phyloP scores from a whole-genome alignment of 2,329 filamentous ascomycete species.

The Fusarium papillatum region DNA sequence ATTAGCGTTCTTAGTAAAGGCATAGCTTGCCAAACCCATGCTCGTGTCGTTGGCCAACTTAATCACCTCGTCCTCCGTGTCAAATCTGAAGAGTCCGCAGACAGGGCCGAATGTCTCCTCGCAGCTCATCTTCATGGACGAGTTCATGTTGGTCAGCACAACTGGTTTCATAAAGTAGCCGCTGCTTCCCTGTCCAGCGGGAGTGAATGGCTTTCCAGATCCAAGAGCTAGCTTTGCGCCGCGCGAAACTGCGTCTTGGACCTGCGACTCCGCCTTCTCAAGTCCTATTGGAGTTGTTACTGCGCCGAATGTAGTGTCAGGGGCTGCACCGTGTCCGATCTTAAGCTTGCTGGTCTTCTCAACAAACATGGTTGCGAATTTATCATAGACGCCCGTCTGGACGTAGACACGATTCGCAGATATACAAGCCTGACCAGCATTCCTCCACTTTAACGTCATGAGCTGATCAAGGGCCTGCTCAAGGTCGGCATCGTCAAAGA shows the following conservation, averaged over 20 bases:
- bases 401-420: conserved; percentile 70
- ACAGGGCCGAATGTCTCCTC: conserved; percentile 10
- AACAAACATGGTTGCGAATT: conserved; percentile 69
- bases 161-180: conserved; percentile 68
- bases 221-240: conserved; percentile 35
- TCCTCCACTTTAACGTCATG: conserved; percentile 71
- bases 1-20: conserved; percentile 9
- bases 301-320: conserved; percentile 43
- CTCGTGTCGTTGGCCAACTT: conserved; percentile 8
- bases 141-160: conserved; percentile 5
- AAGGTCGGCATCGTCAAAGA: conserved; percentile 76
- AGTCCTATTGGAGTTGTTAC: conserved; percentile 42
- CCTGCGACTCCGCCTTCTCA: conserved; percentile 38
- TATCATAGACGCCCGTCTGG: conserved; percentile 70
- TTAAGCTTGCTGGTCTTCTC: conserved; percentile 2
- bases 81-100: neutral
- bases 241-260: conserved; percentile 24
- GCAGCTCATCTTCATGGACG: neutral
- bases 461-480: conserved; percentile 75
- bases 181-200: neutral
- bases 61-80: neutral
- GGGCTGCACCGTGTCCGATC: conserved; percentile 20
- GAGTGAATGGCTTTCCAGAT: neutral
- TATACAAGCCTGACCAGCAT: conserved; percentile 77
- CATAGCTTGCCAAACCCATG: conserved; percentile 10